Conservation (phyloP, 306 rosid genomes). For the Neltuma alba region DNA sequence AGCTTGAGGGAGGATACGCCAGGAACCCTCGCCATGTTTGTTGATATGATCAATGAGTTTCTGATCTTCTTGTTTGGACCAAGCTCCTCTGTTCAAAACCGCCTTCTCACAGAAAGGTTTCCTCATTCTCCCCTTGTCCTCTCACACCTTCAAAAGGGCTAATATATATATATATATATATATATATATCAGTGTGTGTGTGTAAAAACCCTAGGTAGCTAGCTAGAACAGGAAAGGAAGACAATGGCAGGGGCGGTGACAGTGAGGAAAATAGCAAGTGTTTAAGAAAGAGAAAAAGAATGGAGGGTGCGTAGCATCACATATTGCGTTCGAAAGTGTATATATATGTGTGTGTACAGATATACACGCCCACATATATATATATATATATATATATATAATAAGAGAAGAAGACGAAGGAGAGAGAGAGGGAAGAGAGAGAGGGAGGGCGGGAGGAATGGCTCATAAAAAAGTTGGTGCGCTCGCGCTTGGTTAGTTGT, state of each 20-base stretch:
- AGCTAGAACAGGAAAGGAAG: background rate
- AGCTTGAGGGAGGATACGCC: constrained; percentile 78
- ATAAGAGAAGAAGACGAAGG: background rate
- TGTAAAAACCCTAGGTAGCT: background rate
- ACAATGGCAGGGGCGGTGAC: background rate
- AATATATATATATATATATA: too few species aligned
- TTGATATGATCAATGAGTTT: constrained; percentile 69
- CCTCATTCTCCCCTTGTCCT: constrained; percentile 47
- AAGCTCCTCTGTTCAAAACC: constrained; percentile 74
- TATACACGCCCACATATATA: too few species aligned
- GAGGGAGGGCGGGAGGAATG: too few species aligned
- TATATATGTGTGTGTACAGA: background rate
- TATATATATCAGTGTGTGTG: too few species aligned
- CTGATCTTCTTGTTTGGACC: constrained; percentile 85
- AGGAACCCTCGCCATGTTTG: constrained; percentile 64
- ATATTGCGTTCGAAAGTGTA: background rate
- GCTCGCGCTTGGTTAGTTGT: background rate
- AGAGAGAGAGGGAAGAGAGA: too few species aligned
- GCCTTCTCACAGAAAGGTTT: constrained; percentile 58
- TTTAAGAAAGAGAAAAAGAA: too few species aligned
- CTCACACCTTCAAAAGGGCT: too few species aligned
- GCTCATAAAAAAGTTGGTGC: too few species aligned
- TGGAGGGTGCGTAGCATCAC: background rate
- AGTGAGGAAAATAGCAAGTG: too few species aligned
- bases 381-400: too few species aligned